Base-by-base conservation (phyloP, 2,329 filamentous ascomycete genomes). In the Aspergillus unguis region DNA sequence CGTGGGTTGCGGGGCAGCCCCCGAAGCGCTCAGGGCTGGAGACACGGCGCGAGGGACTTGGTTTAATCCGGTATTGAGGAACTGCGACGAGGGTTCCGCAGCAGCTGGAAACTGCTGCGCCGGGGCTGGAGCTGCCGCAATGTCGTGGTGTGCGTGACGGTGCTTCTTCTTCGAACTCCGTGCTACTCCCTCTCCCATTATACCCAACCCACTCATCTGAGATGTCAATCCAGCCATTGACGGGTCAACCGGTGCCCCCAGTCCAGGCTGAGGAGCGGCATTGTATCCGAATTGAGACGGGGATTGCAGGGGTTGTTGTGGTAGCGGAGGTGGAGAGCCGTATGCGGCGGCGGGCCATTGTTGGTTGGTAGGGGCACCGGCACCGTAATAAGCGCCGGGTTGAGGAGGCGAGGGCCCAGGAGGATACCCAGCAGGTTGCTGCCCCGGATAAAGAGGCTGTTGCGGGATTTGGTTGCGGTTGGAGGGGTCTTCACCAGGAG, bases 141-240 rank as follows among this genome's bases (percentile, higher is more conserved):
- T 83, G 36, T 84, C 86, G 71, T 97, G 92, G 71, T 95, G 88
- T 58, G 92, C 92, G 74, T 97, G 92, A 54, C 90, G 84, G 70
- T 96, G 88, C 80, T 96, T 96, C 84, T 96, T 97, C 80, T 92
- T 87, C 46, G 76, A 72, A 35, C 71, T 60, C 69, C 84, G 75
- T 46, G 68, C 61, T 48, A 64, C 67, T 52, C 65, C 60, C 50
- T 81, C 78, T 53, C 67, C 71, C 32, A 80, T 84, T 60, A 95
- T 76, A 37, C 80, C 85, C 81, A 95, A 83, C 55, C 84, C 85
- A 38, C 86, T 85, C 86, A 95, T 87, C 71, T 95, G 90, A 50
- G 84, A 80, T 9, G 73, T 60, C 48, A 80, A 60, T 3, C 73
- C 74, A 26, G 66, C 69, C 63, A 77, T 68, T 31, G 61, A 53